A percentile compares a stretch with the other conserved stretches of the same genome.
phyloP scores from a whole-genome alignment of 345 rosid species.

The Turritis glabra region DNA sequence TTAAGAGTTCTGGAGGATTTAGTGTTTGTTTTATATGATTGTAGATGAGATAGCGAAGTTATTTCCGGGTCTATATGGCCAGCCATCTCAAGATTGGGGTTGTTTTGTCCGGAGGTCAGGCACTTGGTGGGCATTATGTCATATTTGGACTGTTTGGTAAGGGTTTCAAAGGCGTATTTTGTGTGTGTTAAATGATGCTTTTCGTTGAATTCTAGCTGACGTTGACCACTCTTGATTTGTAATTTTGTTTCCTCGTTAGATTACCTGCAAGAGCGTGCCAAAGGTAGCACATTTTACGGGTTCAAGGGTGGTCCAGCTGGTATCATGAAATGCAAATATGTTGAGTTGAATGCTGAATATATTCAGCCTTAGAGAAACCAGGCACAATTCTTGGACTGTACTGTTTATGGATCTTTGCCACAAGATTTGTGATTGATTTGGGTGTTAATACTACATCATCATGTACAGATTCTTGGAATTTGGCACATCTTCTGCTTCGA shows the following conservation, averaged over 20 bases:
- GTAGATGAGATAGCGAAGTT: constrained; percentile 88
- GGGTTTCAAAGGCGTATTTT: constrained; percentile 4
- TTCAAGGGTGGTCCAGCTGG: constrained; percentile 99
- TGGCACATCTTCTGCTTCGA: too few species aligned
- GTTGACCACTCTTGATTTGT: neutral
- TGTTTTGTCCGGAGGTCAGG: constrained; percentile 97
- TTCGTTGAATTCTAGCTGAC: neutral
- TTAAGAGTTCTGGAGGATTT: constrained; percentile 1
- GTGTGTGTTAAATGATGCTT: neutral
- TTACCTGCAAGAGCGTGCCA: constrained; percentile 82
- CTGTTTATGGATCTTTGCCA: neutral
- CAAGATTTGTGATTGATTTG: neutral
- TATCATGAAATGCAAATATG: constrained; percentile 92
- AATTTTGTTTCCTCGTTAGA: constrained; percentile 46
- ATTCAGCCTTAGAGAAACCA: constrained; percentile 89
- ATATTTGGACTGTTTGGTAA: constrained; percentile 87
- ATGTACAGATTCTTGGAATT: too few species aligned
- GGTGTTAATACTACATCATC: neutral
- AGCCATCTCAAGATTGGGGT: constrained; percentile 94
- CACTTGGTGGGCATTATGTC: constrained; percentile 99
- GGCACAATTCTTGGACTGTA: constrained; percentile 50
- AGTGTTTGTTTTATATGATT: neutral
- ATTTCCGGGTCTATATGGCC: constrained; percentile 85
- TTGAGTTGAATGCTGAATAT: constrained; percentile 70
- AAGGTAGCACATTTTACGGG: constrained; percentile 83